Conservation (phyloP, 148 eudicot species). For the Camellia japonica region DNA sequence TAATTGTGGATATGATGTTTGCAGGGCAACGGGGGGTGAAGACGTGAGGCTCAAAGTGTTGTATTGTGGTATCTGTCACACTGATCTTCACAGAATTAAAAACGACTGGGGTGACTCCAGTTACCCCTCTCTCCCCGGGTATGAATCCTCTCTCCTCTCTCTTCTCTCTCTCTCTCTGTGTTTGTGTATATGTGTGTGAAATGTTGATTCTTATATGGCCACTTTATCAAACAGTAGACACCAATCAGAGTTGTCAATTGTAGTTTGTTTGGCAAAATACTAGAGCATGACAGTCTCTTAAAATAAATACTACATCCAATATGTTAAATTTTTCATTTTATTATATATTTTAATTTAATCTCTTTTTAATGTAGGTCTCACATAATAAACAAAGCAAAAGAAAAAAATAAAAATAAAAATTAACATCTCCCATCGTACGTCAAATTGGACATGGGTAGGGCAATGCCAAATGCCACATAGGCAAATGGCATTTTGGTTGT, state of each 20-base stretch:
- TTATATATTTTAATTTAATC: too few relatives aligned
- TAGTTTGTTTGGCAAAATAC: background rate
- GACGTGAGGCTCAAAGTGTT: slow-evolving; percentile 33
- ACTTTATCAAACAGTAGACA: too few relatives aligned
- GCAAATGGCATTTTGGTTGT: too few relatives aligned
- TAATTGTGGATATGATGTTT: background rate
- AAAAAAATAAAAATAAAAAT: too few relatives aligned
- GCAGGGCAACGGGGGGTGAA: slow-evolving; percentile 33
- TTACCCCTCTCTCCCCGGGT: slow-evolving; percentile 34
- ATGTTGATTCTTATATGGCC: background rate
- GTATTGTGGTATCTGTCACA: slow-evolving; percentile 34
- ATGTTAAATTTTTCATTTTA: too few relatives aligned
- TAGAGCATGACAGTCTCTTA: too few relatives aligned
- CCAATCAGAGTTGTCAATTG: background rate
- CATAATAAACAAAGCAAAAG: too few relatives aligned
- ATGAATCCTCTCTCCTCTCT: background rate
- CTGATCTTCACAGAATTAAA: slow-evolving; percentile 30
- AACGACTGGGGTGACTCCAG: slow-evolving; percentile 26
- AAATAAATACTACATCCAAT: too few relatives aligned
- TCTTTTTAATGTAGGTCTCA: too few relatives aligned
- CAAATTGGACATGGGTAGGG: too few relatives aligned
- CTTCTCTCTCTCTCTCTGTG: background rate
- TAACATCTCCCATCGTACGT: too few relatives aligned
- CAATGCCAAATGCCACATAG: too few relatives aligned
- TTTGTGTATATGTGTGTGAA: background rate